Percentiles rank a stretch among this genome's conserved stretches.
Conservation (phyloP, 371 early-diverging fungal genomes). For the Astathelohania contejeani region DNA sequence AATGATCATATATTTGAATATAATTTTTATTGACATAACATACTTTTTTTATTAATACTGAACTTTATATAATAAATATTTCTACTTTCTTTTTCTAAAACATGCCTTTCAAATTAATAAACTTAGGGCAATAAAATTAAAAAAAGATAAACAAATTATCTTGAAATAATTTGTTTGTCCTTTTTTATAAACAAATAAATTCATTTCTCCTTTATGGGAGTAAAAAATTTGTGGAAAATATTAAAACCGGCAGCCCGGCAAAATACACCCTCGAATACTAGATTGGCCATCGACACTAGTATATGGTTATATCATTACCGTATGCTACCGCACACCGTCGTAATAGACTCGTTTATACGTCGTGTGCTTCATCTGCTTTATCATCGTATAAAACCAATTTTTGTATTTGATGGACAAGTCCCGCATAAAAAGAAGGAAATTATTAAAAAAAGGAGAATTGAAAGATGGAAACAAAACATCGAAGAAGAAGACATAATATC, state of each 20-base stretch:
- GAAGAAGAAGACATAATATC: neutral
- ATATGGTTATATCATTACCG: conserved; percentile 30
- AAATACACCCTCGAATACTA: conserved; percentile 9
- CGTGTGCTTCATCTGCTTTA: conserved; percentile 76
- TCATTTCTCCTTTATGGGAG: conserved; percentile 86
- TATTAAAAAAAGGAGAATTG: conserved; percentile 9
- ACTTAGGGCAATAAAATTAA: no score
- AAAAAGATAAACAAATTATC: no score
- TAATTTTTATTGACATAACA: no score
- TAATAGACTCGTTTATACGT: conserved; percentile 18
- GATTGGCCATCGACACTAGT: conserved; percentile 37
- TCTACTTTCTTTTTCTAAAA: no score
- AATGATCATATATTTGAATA: no score
- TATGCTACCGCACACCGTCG: conserved; percentile 4
- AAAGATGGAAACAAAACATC: conserved; percentile 13
- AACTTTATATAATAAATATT: no score
- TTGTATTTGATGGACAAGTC: conserved; percentile 78
- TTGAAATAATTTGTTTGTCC: no score
- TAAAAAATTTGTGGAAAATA: conserved; percentile 76
- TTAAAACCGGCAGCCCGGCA: conserved; percentile 62
- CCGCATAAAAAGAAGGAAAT: conserved; percentile 48
- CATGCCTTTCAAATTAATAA: no score
- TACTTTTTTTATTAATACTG: no score
- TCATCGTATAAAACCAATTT: conserved; percentile 70
- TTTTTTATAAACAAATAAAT: no score